Evolutionary conservation across 257 asterid genomes (phyloP).

Genomic region (Solanum okadae): DNA sequence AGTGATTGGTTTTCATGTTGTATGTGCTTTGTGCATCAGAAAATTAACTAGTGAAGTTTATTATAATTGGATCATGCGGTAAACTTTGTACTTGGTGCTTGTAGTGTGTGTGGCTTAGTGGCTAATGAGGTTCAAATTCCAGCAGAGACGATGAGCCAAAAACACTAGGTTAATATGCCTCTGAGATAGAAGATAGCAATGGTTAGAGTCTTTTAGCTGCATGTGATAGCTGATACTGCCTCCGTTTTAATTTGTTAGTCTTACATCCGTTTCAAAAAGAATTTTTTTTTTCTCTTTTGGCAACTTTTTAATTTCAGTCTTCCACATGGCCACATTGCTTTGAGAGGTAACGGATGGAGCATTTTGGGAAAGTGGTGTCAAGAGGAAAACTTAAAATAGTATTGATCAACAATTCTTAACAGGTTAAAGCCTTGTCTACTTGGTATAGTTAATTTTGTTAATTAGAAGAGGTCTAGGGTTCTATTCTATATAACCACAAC

Average conservation of each 20-base stretch:
- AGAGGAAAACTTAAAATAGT: neutral
- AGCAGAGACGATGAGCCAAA: neutral
- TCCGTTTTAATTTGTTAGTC: neutral
- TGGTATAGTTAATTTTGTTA: neutral
- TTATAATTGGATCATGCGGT: neutral
- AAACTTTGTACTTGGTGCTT: neutral
- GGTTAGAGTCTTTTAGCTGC: neutral
- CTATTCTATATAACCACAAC: neutral
- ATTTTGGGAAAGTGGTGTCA: neutral
- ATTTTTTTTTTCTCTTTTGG: neutral
- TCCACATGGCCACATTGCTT: neutral
- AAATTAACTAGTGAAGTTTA: neutral
- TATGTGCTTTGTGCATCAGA: neutral
- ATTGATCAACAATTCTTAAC: neutral
- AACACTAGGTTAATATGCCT: neutral
- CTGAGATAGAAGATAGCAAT: neutral
- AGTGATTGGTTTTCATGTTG: neutral
- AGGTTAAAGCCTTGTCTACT: neutral
- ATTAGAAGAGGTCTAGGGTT: neutral
- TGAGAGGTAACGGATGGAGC: neutral
- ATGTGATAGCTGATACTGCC: neutral
- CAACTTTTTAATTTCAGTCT: neutral
- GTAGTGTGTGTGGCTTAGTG: neutral
- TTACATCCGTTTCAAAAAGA: neutral
- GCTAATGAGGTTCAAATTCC: neutral